Percentiles rank a stretch among this genome's conserved stretches.
Evolutionary conservation across 768 basidiomycete species (phyloP).

Genomic region (Panus rudis): DNA sequence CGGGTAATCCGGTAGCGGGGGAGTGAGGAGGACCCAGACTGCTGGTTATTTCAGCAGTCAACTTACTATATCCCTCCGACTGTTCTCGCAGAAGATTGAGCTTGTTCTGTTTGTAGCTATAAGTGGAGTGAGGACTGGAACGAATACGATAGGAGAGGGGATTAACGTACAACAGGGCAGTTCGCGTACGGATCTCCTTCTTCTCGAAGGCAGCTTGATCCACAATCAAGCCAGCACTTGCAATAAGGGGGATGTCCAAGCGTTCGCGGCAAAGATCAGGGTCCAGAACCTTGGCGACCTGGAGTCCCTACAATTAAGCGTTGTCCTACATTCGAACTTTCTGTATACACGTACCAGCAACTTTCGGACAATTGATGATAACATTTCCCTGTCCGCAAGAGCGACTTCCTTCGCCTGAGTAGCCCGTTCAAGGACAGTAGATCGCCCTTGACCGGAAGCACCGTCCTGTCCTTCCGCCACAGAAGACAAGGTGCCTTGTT

Average conservation of each 20-base stretch:
- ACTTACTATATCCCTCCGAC: constrained; percentile 94
- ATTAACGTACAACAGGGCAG: constrained; percentile 67
- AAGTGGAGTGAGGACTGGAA: constrained; percentile 1
- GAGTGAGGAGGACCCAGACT: constrained; percentile 73
- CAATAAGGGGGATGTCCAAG: constrained; percentile 59
- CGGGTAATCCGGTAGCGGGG: constrained; percentile 54
- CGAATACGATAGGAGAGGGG: neutral
- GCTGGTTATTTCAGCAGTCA: constrained; percentile 76
- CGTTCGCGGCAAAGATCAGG: constrained; percentile 64
- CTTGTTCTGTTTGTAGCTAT: constrained; percentile 96
- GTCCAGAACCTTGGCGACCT: constrained; percentile 56
- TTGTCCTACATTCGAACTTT: neutral
- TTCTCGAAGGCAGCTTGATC: constrained; percentile 63
- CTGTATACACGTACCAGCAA: constrained; percentile 44
- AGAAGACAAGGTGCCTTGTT: constrained; percentile 11
- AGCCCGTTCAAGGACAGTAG: constrained; percentile 12
- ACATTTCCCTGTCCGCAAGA: constrained; percentile 56
- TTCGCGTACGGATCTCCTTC: constrained; percentile 76
- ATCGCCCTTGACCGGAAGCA: neutral
- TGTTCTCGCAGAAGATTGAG: constrained; percentile 97
- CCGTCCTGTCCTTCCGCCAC: constrained; percentile 8
- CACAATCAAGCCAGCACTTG: constrained; percentile 58
- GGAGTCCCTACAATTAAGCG: neutral
- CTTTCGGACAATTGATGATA: constrained; percentile 51
- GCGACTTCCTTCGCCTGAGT: constrained; percentile 41